These are phyloP conservation scores for Wickerhamomyces silvicola DNA, from an alignment of 805 yeast species.

Conservation along the genomic window DNA sequence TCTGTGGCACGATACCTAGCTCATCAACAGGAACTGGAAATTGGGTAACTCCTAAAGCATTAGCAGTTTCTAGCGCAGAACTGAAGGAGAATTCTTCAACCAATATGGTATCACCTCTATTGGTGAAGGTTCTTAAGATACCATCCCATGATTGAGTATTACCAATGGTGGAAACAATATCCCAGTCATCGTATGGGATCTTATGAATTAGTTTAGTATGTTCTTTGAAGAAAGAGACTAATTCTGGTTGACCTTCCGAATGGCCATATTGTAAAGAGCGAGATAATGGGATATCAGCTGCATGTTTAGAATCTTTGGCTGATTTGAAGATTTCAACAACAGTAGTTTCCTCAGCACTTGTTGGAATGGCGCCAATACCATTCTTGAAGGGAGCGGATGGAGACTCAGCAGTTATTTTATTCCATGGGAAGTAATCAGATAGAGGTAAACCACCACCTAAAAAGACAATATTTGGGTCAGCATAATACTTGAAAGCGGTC, in stretches of 20 bases:
- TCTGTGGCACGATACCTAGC: slow-evolving; percentile 70
- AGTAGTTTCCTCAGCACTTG: slow-evolving; percentile 28
- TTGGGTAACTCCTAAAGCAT: slow-evolving; percentile 60
- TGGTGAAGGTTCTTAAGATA: slow-evolving; percentile 65
- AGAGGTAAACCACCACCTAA: slow-evolving; percentile 95
- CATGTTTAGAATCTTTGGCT: slow-evolving; percentile 35
- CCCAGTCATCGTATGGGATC: slow-evolving; percentile 62
- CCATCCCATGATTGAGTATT: slow-evolving; percentile 91
- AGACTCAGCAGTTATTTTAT: slow-evolving; percentile 58
- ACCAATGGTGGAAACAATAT: slow-evolving; percentile 63
- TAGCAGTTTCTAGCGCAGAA: slow-evolving; percentile 77
- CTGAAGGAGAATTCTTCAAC: slow-evolving; percentile 81
- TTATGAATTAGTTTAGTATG: slow-evolving; percentile 56
- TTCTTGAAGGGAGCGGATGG: slow-evolving; percentile 75
- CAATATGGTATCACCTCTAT: slow-evolving; percentile 76
- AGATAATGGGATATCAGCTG: slow-evolving; percentile 63
- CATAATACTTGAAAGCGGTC: slow-evolving; percentile 71
- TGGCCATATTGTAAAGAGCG: slow-evolving; percentile 89
- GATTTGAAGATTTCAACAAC: slow-evolving; percentile 34
- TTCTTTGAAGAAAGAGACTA: slow-evolving; percentile 60
- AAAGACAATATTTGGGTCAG: slow-evolving; percentile 71
- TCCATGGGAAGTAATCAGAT: slow-evolving; percentile 89
- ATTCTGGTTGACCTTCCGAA: slow-evolving; percentile 74
- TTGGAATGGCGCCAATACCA: slow-evolving; percentile 66
- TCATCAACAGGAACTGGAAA: slow-evolving; percentile 76